phyloP scores from a whole-genome alignment of 139 green algal genomes.

The Coelastrella sp. region DNA sequence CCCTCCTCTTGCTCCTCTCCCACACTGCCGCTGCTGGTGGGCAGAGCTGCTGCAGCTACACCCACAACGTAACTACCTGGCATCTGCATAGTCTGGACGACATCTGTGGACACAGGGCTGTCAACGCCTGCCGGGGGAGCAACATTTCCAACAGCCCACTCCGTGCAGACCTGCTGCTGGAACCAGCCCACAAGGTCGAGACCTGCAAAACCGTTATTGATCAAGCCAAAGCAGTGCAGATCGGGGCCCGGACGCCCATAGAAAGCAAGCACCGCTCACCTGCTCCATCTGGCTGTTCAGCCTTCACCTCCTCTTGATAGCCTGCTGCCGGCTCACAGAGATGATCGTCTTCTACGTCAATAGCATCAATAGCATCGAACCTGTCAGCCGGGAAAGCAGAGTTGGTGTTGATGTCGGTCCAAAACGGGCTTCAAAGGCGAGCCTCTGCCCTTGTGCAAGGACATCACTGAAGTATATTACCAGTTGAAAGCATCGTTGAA shows the following conservation, averaged over 20 bases:
- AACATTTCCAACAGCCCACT: not conserved
- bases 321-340: not conserved
- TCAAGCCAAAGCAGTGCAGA: not conserved
- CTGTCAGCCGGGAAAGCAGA: not conserved
- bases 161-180: not conserved
- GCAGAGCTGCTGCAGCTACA: not conserved
- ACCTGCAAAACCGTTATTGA: not conserved
- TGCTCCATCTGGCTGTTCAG: not conserved
- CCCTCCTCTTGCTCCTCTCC: not conserved
- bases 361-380: slow-evolving; percentile 3
- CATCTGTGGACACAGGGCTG: not conserved
- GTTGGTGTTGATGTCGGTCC: too few relatives aligned
- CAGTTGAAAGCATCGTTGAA: slow-evolving; percentile 22
- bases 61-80: not conserved
- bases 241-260: not conserved
- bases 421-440: too few relatives aligned
- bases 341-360: not conserved
- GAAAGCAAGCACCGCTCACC: not conserved
- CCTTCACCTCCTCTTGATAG: not conserved
- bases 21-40: not conserved
- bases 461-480: not conserved
- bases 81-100: not conserved
- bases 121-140: not conserved
- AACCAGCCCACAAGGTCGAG: not conserved
- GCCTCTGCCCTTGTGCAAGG: too few relatives aligned